Percentiles rank a stretch among this genome's conserved stretches.
Conservation (phyloP, 2,329 filamentous ascomycete genomes). For the Diaporthe helianthi region DNA sequence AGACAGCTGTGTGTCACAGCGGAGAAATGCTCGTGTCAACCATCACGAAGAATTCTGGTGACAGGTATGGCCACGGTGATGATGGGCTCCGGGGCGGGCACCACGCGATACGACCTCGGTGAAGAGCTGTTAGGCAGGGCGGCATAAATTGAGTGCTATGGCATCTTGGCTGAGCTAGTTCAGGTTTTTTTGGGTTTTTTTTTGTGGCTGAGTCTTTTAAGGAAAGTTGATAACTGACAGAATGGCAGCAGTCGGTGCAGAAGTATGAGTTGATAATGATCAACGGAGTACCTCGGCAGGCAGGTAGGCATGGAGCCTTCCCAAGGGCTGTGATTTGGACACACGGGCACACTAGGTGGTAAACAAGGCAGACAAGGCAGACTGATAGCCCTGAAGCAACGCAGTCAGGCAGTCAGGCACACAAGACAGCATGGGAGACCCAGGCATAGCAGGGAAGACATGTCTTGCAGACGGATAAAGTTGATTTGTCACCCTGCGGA, state of each 20-base stretch:
- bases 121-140: not conserved
- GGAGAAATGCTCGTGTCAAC: not conserved
- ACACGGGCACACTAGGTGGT: not conserved
- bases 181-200: not conserved
- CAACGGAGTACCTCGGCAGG: not conserved
- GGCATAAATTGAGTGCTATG: constrained; percentile 14
- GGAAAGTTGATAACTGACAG: not conserved
- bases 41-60: not conserved
- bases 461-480: constrained; percentile 14
- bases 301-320: not conserved
- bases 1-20: constrained; percentile 12
- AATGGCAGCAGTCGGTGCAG: not conserved
- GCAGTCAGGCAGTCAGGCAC: not conserved
- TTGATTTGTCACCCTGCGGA: not conserved
- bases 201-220: not conserved
- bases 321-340: not conserved
- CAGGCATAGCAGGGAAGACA: not conserved
- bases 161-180: not conserved
- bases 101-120: constrained; percentile 12
- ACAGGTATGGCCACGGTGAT: not conserved
- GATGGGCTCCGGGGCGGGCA: not conserved
- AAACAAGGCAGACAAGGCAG: not conserved
- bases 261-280: not conserved
- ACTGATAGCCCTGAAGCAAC: not conserved
- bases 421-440: not conserved